Evolutionary conservation across 169 alveolate species (phyloP).

Genomic region (Besnoitia besnoiti): DNA sequence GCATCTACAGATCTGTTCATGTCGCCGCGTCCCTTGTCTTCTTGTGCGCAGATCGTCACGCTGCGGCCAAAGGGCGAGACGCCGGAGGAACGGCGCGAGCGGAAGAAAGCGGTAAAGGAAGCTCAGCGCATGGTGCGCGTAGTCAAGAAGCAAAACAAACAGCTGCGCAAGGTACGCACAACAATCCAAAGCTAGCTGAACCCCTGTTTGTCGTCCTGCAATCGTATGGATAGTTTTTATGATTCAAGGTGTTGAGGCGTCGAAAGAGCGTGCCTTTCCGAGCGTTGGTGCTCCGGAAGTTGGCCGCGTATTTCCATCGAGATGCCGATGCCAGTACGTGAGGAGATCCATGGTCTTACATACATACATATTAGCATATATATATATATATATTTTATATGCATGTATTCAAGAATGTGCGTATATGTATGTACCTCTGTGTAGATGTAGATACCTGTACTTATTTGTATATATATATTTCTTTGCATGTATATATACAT

Average conservation of each 20-base stretch:
- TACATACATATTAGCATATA: neutral
- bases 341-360: neutral
- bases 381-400: neutral
- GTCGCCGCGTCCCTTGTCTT: neutral
- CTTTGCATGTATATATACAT: neutral
- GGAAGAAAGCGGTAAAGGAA: conserved; percentile 54
- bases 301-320: too few relatives aligned
- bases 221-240: too few relatives aligned
- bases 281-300: too few relatives aligned
- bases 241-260: too few relatives aligned
- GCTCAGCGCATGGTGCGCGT: conserved; percentile 45
- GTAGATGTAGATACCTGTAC: too few relatives aligned
- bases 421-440: neutral
- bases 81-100: conserved; percentile 31
- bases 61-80: conserved; percentile 59
- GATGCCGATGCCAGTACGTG: neutral
- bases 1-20: too few relatives aligned
- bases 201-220: too few relatives aligned
- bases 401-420: neutral
- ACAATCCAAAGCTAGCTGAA: too few relatives aligned
- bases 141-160: conserved; percentile 38
- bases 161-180: conserved; percentile 36
- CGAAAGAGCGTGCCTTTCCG: too few relatives aligned
- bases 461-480: too few relatives aligned
- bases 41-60: conserved; percentile 15